A percentile compares a stretch with the other conserved stretches of the same genome.
Evolutionary conservation across 1,284 basidiomycete species (phyloP).

Genomic region (Coriolopsis trogii): DNA sequence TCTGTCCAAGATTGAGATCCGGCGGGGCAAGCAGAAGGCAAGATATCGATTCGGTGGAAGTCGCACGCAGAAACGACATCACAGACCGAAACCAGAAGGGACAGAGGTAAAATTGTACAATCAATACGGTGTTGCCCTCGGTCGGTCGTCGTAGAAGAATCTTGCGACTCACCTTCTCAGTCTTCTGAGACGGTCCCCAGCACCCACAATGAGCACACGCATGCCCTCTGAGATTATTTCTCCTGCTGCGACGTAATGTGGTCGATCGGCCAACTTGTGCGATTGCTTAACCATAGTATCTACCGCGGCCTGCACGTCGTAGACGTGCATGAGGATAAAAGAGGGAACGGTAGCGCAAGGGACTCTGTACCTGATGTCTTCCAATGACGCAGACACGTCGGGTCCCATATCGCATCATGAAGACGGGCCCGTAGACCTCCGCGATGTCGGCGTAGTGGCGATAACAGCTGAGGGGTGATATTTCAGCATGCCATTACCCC

Average conservation of each 20-base stretch:
- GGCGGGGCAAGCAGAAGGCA: too few relatives aligned
- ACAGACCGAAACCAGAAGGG: too few relatives aligned
- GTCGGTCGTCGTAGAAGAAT: too few relatives aligned
- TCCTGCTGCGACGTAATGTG: slow-evolving; percentile 19
- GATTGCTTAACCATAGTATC: slow-evolving; percentile 28
- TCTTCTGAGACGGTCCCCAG: slow-evolving; percentile 22
- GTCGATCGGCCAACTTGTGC: slow-evolving; percentile 22
- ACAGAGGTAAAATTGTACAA: neutral
- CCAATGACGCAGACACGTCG: slow-evolving; percentile 22
- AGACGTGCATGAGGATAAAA: neutral
- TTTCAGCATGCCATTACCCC: neutral
- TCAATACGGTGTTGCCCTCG: neutral
- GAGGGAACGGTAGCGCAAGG: neutral
- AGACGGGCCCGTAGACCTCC: slow-evolving; percentile 24
- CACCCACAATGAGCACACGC: slow-evolving; percentile 21
- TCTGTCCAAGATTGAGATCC: too few relatives aligned
- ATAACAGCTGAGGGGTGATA: slow-evolving; percentile 6
- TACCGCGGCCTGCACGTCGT: slow-evolving; percentile 19
- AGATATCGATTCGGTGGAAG: too few relatives aligned
- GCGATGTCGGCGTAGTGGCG: slow-evolving; percentile 19
- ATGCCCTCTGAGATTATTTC: slow-evolving; percentile 23
- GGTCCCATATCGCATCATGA: slow-evolving; percentile 23
- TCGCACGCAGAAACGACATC: too few relatives aligned
- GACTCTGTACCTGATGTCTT: slow-evolving; percentile 23
- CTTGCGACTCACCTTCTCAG: slow-evolving; percentile 19